A percentile compares a stretch with the other conserved stretches of the same genome.
phyloP scores from a whole-genome alignment of 2,329 filamentous ascomycete genomes.

The Zymoseptoria tritici region DNA sequence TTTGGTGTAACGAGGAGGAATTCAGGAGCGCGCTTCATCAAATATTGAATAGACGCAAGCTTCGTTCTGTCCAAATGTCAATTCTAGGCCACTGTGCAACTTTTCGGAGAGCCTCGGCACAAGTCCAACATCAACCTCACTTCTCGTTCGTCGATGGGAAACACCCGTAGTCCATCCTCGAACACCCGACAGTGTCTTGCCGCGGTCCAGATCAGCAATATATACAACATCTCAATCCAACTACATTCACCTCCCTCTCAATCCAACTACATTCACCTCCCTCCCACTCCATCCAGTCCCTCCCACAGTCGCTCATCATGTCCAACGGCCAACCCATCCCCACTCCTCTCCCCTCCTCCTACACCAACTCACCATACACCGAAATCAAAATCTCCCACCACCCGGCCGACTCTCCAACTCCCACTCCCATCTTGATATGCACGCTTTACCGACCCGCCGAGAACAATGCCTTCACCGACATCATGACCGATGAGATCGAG shows the following conservation, averaged over 20 bases:
- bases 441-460: conserved; percentile 12
- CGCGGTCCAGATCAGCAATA: not conserved
- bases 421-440: conserved; percentile 14
- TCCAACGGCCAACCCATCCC: conserved; percentile 6
- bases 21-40: not conserved
- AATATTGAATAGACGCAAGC: not conserved
- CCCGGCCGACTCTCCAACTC: conserved; percentile 9
- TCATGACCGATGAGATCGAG: conserved; percentile 19
- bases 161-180: not conserved
- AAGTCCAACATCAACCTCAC: not conserved
- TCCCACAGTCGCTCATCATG: conserved; percentile 1
- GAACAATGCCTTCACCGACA: conserved; percentile 18
- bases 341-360: conserved; percentile 4
- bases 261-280: not conserved
- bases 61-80: not conserved
- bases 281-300: not conserved
- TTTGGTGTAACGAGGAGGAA: no score
- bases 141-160: not conserved
- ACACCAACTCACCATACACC: conserved; percentile 7
- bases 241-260: not conserved
- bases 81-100: not conserved
- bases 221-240: not conserved
- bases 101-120: not conserved
- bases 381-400: conserved; percentile 18
- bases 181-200: not conserved